Evolutionary conservation across 179 eudicot genomes (phyloP), one percentile per base, ranked within the genome.

Genomic region (Beta corolliflora): DNA sequence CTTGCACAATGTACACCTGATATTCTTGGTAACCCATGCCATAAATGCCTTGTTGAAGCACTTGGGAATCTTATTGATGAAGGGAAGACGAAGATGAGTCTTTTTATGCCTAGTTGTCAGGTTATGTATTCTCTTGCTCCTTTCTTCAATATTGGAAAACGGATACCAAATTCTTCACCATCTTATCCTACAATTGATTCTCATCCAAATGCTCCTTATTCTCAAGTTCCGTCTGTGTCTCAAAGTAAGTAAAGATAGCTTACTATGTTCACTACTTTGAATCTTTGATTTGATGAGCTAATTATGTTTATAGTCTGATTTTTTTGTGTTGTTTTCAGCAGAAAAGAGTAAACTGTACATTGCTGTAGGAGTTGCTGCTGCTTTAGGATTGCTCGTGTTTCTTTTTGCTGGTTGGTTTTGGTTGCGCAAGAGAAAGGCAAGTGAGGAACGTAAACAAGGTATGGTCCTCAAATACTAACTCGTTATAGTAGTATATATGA

Each of bases 101-200:
- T 66, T 66, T 77, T 77, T 50, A 77, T 77, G 80, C 81, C 81
- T 3, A 78, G 75, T 29, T 78, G 81, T 68, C 59, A 78, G 41
- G 63, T 78, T 50, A 77, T 65, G 80, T 77, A 77, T 77, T 65
- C 72, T 65, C 70, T 65, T 77, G 54, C 60, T 46, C 80, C 72
- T 48, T 77, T 64, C 60, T 48, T 64, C 60, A 14, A 36, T 54
- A 48, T 15, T 65, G 45, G 53, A 36, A 48, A 46, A 46, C 16
- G 14, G 15, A 11, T 14, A 15, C 61, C 80, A 41, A 67, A 5
- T 9, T 52, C 73, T 65, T 16, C 72, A 6, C 54, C 55, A n/a
- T 9, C 5, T 70, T 15, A 15, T n/a, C 74, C 74, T 46, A 23
- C 7, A 16, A 9, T n/a, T 25, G 41, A 19, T 31, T 31, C 66